Evolutionary conservation across 768 basidiomycete genomes (phyloP).

Genomic region (Phaffia tasmanica): DNA sequence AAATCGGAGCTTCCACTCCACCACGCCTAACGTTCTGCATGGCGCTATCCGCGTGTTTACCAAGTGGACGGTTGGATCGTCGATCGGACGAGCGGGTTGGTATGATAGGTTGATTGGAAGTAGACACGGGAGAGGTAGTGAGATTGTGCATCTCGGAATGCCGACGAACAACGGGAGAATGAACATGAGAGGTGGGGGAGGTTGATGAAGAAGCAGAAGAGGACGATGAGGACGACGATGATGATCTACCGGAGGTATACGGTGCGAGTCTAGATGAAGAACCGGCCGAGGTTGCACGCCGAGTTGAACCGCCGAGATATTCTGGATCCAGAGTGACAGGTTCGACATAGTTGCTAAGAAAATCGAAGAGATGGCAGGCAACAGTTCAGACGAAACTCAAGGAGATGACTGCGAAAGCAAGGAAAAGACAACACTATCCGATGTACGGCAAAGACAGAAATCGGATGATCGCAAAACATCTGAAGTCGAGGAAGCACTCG

Average conservation of each 20-base stretch:
- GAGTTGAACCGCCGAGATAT: conserved; percentile 21
- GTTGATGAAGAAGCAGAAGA: conserved; percentile 18
- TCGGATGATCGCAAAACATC: no score
- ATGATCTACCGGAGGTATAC: conserved; percentile 11
- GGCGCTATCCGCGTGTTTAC: not conserved
- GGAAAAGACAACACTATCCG: no score
- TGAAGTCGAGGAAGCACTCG: no score
- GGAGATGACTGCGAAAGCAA: no score
- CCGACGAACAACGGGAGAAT: not conserved
- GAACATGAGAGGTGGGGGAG: not conserved
- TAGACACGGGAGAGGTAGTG: not conserved
- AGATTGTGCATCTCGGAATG: conserved; percentile 9
- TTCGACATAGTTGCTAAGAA: conserved; percentile 53
- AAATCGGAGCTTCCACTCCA: conserved; percentile 60
- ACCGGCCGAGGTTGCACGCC: not conserved
- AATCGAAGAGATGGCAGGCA: not conserved
- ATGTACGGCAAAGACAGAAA: no score
- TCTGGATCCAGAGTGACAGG: conserved; percentile 25
- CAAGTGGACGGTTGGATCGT: conserved; percentile 32
- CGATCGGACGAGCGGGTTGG: conserved; percentile 48
- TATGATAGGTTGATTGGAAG: conserved; percentile 34
- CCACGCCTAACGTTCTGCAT: not conserved
- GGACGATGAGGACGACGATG: conserved; percentile 12
- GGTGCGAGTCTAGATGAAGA: not conserved
- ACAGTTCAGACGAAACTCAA: no score